phyloP scores from a whole-genome alignment of 1,139 yeast genomes.

The Debaryomyces coudertii region DNA sequence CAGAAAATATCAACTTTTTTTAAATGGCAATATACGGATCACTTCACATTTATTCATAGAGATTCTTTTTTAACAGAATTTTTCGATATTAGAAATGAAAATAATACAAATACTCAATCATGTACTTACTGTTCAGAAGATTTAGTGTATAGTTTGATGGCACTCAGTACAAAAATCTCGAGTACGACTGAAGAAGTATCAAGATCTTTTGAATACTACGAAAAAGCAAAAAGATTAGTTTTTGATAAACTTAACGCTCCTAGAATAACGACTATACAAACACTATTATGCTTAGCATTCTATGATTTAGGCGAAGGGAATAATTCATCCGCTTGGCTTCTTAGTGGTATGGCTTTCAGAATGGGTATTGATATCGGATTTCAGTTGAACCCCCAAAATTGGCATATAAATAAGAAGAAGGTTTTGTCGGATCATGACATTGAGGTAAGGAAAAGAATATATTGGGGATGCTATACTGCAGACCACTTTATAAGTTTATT shows the following conservation, averaged over 20 bases:
- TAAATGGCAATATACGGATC: constrained; percentile 67
- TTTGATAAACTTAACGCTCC: constrained; percentile 44
- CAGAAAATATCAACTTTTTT: constrained; percentile 59
- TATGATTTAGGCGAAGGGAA: constrained; percentile 61
- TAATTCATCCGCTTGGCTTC: constrained; percentile 63
- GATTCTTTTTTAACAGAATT: constrained; percentile 64
- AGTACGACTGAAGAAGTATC: constrained; percentile 42
- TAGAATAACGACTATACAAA: constrained; percentile 50
- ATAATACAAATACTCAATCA: background rate
- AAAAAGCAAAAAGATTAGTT: constrained; percentile 46
- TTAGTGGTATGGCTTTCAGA: constrained; percentile 61
- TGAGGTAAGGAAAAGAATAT: constrained; percentile 61
- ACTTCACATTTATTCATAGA: constrained; percentile 62
- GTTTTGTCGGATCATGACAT: constrained; percentile 43
- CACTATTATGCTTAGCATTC: constrained; percentile 53
- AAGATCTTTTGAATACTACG: constrained; percentile 45
- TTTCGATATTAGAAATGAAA: constrained; percentile 51
- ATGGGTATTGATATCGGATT: constrained; percentile 70
- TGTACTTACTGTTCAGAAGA: constrained; percentile 54
- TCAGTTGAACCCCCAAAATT: constrained; percentile 62
- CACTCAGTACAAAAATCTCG: constrained; percentile 57
- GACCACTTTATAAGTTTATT: constrained; percentile 64
- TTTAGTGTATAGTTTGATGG: constrained; percentile 56
- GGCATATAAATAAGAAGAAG: constrained; percentile 44
- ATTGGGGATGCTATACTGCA: constrained; percentile 70